These are phyloP conservation scores for Heritiera littoralis DNA, from an alignment of 345 rosid genomes.

Conservation along the genomic window DNA sequence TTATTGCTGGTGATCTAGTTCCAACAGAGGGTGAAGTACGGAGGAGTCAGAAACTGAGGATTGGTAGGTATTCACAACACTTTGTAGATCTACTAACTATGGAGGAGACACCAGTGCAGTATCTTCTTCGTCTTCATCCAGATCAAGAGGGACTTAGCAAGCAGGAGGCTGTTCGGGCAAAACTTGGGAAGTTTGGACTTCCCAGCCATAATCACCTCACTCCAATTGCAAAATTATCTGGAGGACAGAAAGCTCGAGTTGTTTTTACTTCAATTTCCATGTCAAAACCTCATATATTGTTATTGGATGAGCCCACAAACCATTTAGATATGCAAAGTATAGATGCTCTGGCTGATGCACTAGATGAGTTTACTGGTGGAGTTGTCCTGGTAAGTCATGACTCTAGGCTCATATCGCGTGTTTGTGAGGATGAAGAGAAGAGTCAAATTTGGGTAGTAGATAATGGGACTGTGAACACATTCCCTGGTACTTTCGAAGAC, in stretches of 20 bases:
- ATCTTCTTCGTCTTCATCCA: constrained; percentile 93
- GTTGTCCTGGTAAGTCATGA: constrained; percentile 94
- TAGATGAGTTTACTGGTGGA: constrained; percentile 90
- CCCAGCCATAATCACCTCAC: constrained; percentile 88
- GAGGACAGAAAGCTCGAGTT: constrained; percentile 91
- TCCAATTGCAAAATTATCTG: constrained; percentile 85
- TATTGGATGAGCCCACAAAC: constrained; percentile 92
- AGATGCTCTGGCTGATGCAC: constrained; percentile 88
- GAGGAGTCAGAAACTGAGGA: constrained; percentile 86
- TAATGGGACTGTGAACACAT: constrained; percentile 64
- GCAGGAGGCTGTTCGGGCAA: constrained; percentile 94
- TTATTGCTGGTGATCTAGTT: constrained; percentile 86
- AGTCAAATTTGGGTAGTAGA: constrained; percentile 95
- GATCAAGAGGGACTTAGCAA: constrained; percentile 95
- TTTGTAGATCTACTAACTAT: constrained; percentile 86
- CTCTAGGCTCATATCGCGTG: constrained; percentile 84
- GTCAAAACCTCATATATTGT: constrained; percentile 87
- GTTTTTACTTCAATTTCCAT: constrained; percentile 93
- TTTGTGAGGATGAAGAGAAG: constrained; percentile 82
- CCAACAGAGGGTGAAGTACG: constrained; percentile 82
- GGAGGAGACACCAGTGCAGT: constrained; percentile 93
- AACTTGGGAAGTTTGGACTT: constrained; percentile 92
- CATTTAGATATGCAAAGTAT: constrained; percentile 98
- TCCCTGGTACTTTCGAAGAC: constrained; percentile 73
- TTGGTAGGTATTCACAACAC: constrained; percentile 96